These are phyloP conservation scores for Suhomyces chickasaworum DNA, from an alignment of 1,139 yeast species.

Conservation along the genomic window DNA sequence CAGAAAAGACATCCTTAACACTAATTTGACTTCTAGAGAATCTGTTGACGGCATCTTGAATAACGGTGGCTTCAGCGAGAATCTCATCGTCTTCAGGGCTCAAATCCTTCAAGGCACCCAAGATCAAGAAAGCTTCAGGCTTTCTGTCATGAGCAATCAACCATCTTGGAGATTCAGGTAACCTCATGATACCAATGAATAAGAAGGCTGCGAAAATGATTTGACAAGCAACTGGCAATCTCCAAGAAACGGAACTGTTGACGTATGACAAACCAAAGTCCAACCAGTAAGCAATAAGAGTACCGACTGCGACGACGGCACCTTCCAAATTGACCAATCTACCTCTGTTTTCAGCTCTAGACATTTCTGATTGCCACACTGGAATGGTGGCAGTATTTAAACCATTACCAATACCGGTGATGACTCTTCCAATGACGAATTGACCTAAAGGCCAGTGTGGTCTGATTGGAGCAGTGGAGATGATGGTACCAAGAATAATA, in stretches of 20 bases:
- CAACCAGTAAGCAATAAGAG: conserved; percentile 73
- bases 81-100: conserved; percentile 47
- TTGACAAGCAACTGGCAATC: conserved; percentile 40
- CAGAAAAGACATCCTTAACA: conserved; percentile 54
- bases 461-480: conserved; percentile 61
- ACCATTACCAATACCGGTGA: conserved; percentile 82
- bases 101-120: conserved; percentile 43
- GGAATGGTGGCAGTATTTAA: conserved; percentile 79
- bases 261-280: conserved; percentile 72
- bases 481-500: conserved; percentile 63
- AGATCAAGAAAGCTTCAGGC: conserved; percentile 49
- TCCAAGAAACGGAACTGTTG: conserved; percentile 47
- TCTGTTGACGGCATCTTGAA: conserved; percentile 46
- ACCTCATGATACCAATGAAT: conserved; percentile 37
- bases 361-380: conserved; percentile 79
- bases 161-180: conserved; percentile 81
- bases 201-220: conserved; percentile 41
- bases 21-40: conserved; percentile 41
- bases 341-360: conserved; percentile 73
- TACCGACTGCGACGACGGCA: conserved; percentile 70
- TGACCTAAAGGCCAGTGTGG: conserved; percentile 59
- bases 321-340: conserved; percentile 70
- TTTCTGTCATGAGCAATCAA: conserved; percentile 54
- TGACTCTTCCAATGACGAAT: conserved; percentile 70
- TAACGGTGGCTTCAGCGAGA: conserved; percentile 43